A percentile compares a stretch with the other conserved stretches of the same genome.
These are phyloP conservation scores for Neckera pumila DNA, from an alignment of 225 moss, liverwort and hornwort genomes.

Conservation along the genomic window DNA sequence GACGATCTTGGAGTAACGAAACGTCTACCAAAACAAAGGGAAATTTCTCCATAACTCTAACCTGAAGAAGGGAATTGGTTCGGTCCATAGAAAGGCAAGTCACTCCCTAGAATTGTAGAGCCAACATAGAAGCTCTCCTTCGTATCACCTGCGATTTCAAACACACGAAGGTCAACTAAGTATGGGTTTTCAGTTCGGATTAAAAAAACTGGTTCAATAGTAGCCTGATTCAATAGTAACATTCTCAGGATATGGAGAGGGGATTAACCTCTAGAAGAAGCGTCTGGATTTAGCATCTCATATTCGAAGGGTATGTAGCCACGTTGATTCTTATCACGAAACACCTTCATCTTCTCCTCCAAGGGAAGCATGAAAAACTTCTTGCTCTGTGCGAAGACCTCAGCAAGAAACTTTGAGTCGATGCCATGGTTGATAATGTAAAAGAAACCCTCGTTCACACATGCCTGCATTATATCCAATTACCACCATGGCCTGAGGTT, in stretches of 20 bases:
- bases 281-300: conserved; percentile 31
- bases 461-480: conserved; percentile 22
- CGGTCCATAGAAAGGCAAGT: conserved; percentile 45
- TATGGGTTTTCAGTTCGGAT: background rate
- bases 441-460: conserved; percentile 48
- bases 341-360: conserved; percentile 50
- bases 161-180: background rate
- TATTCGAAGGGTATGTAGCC: conserved; percentile 55
- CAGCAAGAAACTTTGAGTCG: conserved; percentile 13
- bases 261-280: conserved; percentile 1
- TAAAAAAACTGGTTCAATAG: background rate
- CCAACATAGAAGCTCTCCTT: conserved; percentile 60
- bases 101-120: conserved; percentile 29
- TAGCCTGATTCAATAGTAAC: background rate
- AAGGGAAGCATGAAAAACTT: conserved; percentile 39
- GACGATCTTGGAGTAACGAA: background rate
- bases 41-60: background rate
- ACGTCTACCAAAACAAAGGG: background rate
- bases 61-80: conserved; percentile 66
- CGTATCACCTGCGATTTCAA: conserved; percentile 38
- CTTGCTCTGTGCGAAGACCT: conserved; percentile 37
- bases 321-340: conserved; percentile 45
- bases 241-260: background rate
- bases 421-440: conserved; percentile 65
- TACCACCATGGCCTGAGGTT: background rate